Evolutionary conservation across 257 asterid species (phyloP).

Genomic region (Solanum tacnaense): DNA sequence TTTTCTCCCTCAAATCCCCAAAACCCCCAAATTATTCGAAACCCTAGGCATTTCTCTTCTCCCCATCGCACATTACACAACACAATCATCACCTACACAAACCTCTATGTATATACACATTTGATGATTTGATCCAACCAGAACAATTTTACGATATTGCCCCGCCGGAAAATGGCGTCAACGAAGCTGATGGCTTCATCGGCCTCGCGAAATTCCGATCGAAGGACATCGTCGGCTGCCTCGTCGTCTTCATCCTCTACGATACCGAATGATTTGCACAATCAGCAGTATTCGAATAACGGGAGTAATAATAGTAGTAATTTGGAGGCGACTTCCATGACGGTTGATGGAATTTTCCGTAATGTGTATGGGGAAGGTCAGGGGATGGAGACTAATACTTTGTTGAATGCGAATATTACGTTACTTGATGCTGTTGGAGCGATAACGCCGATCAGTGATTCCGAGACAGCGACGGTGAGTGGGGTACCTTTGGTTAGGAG

Average conservation of each 20-base stretch:
- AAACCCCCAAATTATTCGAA: not conserved
- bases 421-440: conserved; percentile 44
- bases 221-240: conserved; percentile 7
- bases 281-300: not conserved
- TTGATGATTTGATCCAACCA: not conserved
- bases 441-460: conserved; percentile 29
- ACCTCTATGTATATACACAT: not conserved
- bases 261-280: not conserved
- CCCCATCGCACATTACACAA: not conserved
- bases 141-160: not conserved
- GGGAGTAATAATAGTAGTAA: not conserved
- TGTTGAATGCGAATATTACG: conserved; percentile 38
- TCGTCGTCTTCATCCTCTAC: conserved; percentile 3
- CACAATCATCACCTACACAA: conserved; percentile 1
- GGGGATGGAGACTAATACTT: conserved; percentile 13
- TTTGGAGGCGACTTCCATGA: conserved; percentile 7
- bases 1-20: not conserved
- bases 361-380: conserved; percentile 11
- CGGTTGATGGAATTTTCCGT: conserved; percentile 8
- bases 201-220: conserved; percentile 21
- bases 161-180: conserved; percentile 19
- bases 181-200: conserved; percentile 24
- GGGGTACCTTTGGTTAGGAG: conserved; percentile 9
- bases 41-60: conserved; percentile 2
- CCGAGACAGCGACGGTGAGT: conserved; percentile 4